Evolutionary conservation across 345 rosid genomes (phyloP).

Genomic region (Pugionium dolabratum): DNA sequence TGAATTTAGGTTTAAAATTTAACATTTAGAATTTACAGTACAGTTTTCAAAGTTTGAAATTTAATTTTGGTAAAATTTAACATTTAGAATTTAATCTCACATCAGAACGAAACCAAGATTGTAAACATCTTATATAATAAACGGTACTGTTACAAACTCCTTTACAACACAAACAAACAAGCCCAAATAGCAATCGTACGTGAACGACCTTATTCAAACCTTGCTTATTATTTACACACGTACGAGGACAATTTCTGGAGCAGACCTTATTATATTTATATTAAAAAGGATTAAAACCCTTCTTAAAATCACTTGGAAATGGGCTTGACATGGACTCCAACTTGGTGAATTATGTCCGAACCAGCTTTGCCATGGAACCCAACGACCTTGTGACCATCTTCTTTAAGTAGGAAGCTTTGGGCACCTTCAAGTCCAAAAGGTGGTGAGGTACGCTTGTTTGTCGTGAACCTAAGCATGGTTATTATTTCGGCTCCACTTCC

Average conservation of each 20-base stretch:
- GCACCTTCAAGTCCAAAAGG: conserved; percentile 35
- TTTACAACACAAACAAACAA: background rate
- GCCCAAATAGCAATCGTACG: background rate
- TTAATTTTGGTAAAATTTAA: too few species aligned
- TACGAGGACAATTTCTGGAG: conserved; percentile 18
- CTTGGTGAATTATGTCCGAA: conserved; percentile 27
- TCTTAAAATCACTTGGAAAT: conserved; percentile 21
- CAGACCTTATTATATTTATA: background rate
- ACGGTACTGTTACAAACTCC: conserved; percentile 16
- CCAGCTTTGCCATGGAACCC: conserved; percentile 37
- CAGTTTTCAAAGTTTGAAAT: too few species aligned
- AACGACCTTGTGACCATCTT: conserved; percentile 25
- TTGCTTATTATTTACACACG: conserved; percentile 17
- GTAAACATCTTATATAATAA: conserved; percentile 9
- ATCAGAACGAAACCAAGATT: conserved; percentile 7
- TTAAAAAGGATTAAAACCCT: background rate
- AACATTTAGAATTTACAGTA: too few species aligned
- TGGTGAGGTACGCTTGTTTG: conserved; percentile 30
- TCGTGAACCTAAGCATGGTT: conserved; percentile 31
- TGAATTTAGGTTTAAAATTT: too few species aligned
- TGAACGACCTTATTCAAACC: conserved; percentile 35
- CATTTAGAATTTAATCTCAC: background rate
- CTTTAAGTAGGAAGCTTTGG: background rate
- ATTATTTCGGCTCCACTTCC: conserved; percentile 27
- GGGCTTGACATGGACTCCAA: conserved; percentile 38